A percentile compares a stretch with the other conserved stretches of the same genome.
Conservation (phyloP, 2,329 filamentous ascomycete genomes). For the Cytospora chrysosperma region DNA sequence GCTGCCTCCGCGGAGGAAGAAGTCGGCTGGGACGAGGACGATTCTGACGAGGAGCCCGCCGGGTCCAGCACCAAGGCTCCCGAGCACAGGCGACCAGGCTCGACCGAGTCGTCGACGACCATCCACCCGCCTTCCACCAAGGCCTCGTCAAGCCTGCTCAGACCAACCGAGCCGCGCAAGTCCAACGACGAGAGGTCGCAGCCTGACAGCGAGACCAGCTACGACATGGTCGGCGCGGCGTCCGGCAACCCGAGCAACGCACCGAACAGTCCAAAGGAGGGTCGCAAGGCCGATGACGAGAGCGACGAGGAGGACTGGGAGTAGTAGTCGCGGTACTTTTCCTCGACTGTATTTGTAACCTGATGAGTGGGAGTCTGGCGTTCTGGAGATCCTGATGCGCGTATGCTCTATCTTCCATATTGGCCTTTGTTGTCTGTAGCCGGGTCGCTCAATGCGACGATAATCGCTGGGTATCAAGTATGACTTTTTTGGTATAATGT, state of each 20-base stretch:
- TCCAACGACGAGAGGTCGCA: slow-evolving; percentile 90
- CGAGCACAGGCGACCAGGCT: slow-evolving; percentile 41
- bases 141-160: slow-evolving; percentile 44
- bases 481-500: slow-evolving; percentile 2
- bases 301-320: slow-evolving; percentile 79
- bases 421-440: slow-evolving; percentile 1
- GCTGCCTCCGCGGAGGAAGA: slow-evolving; percentile 72
- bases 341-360: background rate
- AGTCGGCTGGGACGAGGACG: slow-evolving; percentile 64
- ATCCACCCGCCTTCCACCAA: slow-evolving; percentile 52
- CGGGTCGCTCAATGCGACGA: slow-evolving; percentile 1
- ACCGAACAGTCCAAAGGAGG: slow-evolving; percentile 63
- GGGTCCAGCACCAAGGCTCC: slow-evolving; percentile 31
- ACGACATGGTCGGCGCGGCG: slow-evolving; percentile 82
- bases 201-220: slow-evolving; percentile 91
- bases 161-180: slow-evolving; percentile 64
- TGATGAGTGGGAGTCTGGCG: slow-evolving; percentile 7
- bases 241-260: slow-evolving; percentile 78
- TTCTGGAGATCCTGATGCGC: slow-evolving; percentile 7
- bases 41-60: slow-evolving; percentile 39
- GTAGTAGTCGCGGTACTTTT: slow-evolving; percentile 20
- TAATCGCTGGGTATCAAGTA: slow-evolving; percentile 15
- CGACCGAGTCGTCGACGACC: slow-evolving; percentile 58
- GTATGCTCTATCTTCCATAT: slow-evolving; percentile 1
- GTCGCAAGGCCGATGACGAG: slow-evolving; percentile 53